Evolutionary conservation across 805 yeast genomes (phyloP).

Genomic region (Ogataea ganodermae): DNA sequence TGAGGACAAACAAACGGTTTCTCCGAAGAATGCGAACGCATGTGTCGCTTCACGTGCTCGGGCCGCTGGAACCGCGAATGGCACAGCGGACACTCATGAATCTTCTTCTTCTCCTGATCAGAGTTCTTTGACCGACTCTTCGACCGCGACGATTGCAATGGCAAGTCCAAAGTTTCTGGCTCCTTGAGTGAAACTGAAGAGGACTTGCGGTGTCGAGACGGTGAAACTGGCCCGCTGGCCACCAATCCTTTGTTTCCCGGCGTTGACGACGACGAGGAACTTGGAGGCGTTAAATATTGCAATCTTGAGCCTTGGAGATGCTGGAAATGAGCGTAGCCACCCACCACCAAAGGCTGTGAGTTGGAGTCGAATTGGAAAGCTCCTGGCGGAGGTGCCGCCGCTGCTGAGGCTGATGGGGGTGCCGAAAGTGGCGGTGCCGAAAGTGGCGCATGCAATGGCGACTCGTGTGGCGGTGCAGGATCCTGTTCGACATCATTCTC

Average conservation of each 20-base stretch:
- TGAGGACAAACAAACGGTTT: slow-evolving; percentile 59
- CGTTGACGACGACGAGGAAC: slow-evolving; percentile 24
- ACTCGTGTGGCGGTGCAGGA: slow-evolving; percentile 12
- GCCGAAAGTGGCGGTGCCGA: not conserved
- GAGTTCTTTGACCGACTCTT: slow-evolving; percentile 34
- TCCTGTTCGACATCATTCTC: slow-evolving; percentile 14
- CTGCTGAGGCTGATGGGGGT: slow-evolving; percentile 1
- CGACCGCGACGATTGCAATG: slow-evolving; percentile 37
- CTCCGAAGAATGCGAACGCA: slow-evolving; percentile 58
- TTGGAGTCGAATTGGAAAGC: not conserved
- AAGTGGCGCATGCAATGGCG: not conserved
- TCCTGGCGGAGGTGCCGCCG: not conserved
- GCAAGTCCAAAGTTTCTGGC: slow-evolving; percentile 35
- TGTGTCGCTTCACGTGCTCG: slow-evolving; percentile 68
- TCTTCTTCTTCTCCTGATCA: slow-evolving; percentile 49
- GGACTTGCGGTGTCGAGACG: slow-evolving; percentile 7
- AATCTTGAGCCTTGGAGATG: slow-evolving; percentile 9
- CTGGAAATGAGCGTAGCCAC: not conserved
- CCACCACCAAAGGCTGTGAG: not conserved
- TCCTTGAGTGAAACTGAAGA: slow-evolving; percentile 19
- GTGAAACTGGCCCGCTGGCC: not conserved
- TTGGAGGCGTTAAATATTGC: slow-evolving; percentile 26
- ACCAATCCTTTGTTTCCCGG: slow-evolving; percentile 10
- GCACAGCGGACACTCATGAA: slow-evolving; percentile 66
- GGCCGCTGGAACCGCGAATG: slow-evolving; percentile 65